phyloP scores from a whole-genome alignment of 345 rosid species.

The Eucalyptus marginata region DNA sequence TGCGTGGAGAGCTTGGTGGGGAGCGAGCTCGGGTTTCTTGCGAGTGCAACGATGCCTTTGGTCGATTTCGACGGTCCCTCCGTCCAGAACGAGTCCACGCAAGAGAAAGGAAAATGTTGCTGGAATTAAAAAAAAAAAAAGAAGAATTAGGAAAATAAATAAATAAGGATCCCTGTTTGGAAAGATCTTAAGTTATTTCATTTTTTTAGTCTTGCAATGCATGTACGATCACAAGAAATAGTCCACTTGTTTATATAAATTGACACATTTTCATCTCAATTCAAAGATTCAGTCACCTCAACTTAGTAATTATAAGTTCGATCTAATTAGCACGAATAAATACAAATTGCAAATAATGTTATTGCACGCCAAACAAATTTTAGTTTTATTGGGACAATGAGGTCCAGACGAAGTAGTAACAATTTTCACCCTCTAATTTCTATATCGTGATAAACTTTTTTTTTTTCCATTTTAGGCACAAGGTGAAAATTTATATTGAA shows the following conservation, averaged over 20 bases:
- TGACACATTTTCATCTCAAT: not conserved
- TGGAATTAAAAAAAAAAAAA: not conserved
- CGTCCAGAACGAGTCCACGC: not conserved
- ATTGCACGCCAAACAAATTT: not conserved
- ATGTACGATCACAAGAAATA: not conserved
- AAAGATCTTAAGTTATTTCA: too few species aligned
- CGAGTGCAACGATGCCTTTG: constrained; percentile 7
- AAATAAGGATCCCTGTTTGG: not conserved
- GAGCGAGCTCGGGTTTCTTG: not conserved
- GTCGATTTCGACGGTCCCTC: constrained; percentile 2
- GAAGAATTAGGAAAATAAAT: not conserved
- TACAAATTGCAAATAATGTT: not conserved
- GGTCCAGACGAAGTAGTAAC: not conserved
- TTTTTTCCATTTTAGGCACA: not conserved
- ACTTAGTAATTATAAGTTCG: not conserved
- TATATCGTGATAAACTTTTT: not conserved
- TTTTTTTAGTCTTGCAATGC: not conserved
- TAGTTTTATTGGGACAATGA: not conserved
- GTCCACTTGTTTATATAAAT: not conserved
- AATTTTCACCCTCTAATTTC: not conserved
- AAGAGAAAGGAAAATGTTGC: not conserved
- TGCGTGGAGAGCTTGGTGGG: not conserved
- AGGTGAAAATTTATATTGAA: not conserved
- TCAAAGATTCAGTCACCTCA: not conserved
- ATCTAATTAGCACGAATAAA: not conserved